Conservation (phyloP, 768 basidiomycete species). For the Chalciporus chontae region DNA sequence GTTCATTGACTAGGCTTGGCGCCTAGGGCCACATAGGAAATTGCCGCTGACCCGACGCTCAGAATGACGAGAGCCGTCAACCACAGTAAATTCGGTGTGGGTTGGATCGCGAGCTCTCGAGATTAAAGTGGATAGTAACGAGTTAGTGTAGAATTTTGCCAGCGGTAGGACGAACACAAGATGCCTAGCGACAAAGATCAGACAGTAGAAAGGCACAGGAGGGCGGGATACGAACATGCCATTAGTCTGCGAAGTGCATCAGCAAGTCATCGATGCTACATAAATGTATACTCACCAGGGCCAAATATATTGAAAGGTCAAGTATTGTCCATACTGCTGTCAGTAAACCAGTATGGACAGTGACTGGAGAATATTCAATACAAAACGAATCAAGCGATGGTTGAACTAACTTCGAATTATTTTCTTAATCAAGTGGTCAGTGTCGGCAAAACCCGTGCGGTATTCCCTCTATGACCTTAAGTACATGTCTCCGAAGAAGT, state of each 20-base stretch:
- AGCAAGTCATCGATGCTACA: neutral
- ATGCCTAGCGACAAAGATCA: constrained; percentile 16
- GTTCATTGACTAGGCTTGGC: neutral
- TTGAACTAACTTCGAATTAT: constrained; percentile 31
- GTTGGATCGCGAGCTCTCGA: constrained; percentile 21
- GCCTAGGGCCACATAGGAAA: neutral
- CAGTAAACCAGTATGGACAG: constrained; percentile 37
- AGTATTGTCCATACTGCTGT: constrained; percentile 36
- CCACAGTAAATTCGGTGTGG: constrained; percentile 21
- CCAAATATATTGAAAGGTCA: constrained; percentile 30
- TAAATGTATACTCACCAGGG: constrained; percentile 10
- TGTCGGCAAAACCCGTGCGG: constrained; percentile 35
- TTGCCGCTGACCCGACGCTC: constrained; percentile 17
- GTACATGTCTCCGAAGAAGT: neutral
- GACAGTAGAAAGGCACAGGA: neutral
- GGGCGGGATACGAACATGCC: constrained; percentile 12
- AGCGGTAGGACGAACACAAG: constrained; percentile 31
- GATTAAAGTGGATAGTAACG: constrained; percentile 33
- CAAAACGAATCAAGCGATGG: neutral
- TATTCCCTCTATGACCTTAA: constrained; percentile 29
- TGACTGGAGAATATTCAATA: constrained; percentile 24
- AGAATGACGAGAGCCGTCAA: constrained; percentile 18
- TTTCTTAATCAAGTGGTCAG: constrained; percentile 35
- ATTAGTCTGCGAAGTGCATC: constrained; percentile 16
- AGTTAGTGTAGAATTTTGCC: constrained; percentile 36